phyloP scores from a whole-genome alignment of 2,329 filamentous ascomycete genomes.

The Rasamsonia emersonii region DNA sequence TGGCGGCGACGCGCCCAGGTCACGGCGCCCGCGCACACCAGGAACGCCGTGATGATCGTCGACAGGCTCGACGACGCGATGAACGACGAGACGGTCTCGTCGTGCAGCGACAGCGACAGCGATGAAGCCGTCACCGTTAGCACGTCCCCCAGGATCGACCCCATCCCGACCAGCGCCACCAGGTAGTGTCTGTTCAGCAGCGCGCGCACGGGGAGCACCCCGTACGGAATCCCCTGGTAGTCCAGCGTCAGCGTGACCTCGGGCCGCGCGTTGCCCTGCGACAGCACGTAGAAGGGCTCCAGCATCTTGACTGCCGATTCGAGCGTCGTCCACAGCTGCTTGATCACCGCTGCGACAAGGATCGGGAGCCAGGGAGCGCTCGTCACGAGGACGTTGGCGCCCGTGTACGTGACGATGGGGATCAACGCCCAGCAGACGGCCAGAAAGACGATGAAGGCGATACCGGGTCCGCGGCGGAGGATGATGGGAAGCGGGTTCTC shows the following conservation, averaged over 20 bases:
- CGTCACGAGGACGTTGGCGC: conserved; percentile 28
- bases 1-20: conserved; percentile 57
- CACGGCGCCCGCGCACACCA: conserved; percentile 50
- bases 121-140: conserved; percentile 42
- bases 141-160: conserved; percentile 38
- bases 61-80: conserved; percentile 56
- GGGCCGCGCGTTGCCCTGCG: conserved; percentile 34
- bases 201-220: conserved; percentile 36
- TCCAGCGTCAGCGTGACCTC: conserved; percentile 40
- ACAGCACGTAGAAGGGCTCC: conserved; percentile 41
- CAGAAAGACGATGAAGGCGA: conserved; percentile 34
- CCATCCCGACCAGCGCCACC: conserved; percentile 36
- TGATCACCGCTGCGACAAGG: conserved; percentile 36
- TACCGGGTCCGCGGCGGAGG: conserved; percentile 30
- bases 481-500: conserved; percentile 37
- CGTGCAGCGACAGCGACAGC: conserved; percentile 38
- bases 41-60: conserved; percentile 56
- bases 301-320: conserved; percentile 41
- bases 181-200: conserved; percentile 37
- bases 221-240: conserved; percentile 41
- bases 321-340: conserved; percentile 40
- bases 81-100: conserved; percentile 50
- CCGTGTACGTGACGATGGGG: conserved; percentile 36
- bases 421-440: conserved; percentile 29
- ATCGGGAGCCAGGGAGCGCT: conserved; percentile 39